Evolutionary conservation across 495 filamentous ascomycete genomes (phyloP), one percentile per base, ranked within the genome.

Genomic region (Pseudoneurospora amorphoporcata): DNA sequence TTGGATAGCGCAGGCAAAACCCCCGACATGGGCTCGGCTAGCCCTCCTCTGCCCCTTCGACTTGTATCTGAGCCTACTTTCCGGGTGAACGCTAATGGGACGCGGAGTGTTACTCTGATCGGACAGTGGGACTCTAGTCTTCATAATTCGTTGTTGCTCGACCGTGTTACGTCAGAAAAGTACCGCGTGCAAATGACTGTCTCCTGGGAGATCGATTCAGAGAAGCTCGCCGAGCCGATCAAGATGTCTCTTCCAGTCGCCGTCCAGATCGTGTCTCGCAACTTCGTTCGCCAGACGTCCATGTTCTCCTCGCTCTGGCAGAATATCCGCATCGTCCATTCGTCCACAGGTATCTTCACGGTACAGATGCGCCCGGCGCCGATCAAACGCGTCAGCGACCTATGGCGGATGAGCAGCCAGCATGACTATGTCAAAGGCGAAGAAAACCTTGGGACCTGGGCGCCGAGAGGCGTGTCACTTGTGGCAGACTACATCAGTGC

Each of bases 91-190:
- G 88, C 92, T 6, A 94, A 98, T 78, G 95, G 95, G 39, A 98
- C 95, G 2, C 92, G 91, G n/a, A 91, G 92, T 78, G 88, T 97
- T 69, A 94, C 91, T 2, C 84, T 98, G 29, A 82, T 90, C 10
- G 94, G 92, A 9, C 95, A 98, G 78, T 99, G 95, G 95, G 96
- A 98, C 79, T 98, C 96, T 0, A 95, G 92, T 77, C 86, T 95
- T 72, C 95, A 99, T 78, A 89, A 88, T 72, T 99, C 95, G 19
- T 86, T 95, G 32, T 85, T 98, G 10, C 89, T 99, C 10, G 94
- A 98, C 78, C 89, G 94, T 23, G 90, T 92, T 12, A 98, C 95
- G 17, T 88, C 92, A 12, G 94, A 97, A 70, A 94, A 93, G 77
- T 95, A 97, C 77, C 91, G 91, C 41, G 92, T 99, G 7, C 94